phyloP scores from a whole-genome alignment of 2,329 filamentous ascomycete species.

The Sporothrix pseudoabietina region DNA sequence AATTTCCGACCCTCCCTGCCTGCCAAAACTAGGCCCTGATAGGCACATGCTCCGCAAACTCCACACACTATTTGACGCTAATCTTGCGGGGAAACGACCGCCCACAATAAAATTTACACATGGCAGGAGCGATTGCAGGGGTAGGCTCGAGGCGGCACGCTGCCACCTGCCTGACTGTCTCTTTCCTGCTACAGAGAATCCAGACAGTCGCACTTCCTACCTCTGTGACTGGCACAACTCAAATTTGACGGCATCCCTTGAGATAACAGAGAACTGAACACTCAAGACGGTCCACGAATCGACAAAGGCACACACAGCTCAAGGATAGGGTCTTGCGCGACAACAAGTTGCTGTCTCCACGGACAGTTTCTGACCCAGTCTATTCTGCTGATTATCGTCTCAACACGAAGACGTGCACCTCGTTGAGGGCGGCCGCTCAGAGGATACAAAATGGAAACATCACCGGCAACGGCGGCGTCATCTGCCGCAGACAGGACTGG shows the following conservation, averaged over 20 bases:
- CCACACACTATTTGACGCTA: background rate
- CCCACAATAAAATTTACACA: background rate
- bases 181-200: background rate
- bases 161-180: background rate
- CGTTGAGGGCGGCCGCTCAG: too few relatives aligned
- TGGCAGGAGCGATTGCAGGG: background rate
- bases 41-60: background rate
- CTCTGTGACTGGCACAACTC: background rate
- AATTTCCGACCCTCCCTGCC: background rate
- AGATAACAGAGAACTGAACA: too few relatives aligned
- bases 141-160: background rate
- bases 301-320: too few relatives aligned
- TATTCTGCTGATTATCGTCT: too few relatives aligned
- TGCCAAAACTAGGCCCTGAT: conserved; percentile 52
- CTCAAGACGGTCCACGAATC: too few relatives aligned
- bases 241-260: background rate
- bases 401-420: too few relatives aligned
- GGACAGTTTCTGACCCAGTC: too few relatives aligned
- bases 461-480: background rate
- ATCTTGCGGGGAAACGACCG: background rate
- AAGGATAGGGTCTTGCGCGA: too few relatives aligned
- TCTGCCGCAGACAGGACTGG: background rate
- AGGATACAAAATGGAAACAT: background rate
- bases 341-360: too few relatives aligned
- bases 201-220: background rate